Evolutionary conservation across 2,329 filamentous ascomycete species (phyloP), one percentile per base, ranked within the genome.

Genomic region (Shiraia bambusicola): DNA sequence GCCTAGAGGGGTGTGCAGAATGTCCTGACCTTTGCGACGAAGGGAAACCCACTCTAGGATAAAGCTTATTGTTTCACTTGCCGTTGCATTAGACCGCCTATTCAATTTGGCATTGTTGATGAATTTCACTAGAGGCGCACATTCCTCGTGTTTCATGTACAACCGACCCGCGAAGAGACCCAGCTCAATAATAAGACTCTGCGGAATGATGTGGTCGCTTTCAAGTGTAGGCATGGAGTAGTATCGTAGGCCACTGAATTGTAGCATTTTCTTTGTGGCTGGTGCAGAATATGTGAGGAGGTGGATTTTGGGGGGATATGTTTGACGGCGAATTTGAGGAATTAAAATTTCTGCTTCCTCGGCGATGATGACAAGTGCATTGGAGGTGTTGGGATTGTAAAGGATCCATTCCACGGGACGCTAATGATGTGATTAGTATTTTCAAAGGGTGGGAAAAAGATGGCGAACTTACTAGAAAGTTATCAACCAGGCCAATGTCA

Each of bases 281-380:
- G 82, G 78, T 0, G 81, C 75, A 0, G 81, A 72, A 42, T 85
- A 86, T 0, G 70, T 65, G 0, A 84, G 46, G 0, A 85, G 63
- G 37, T 76, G 69, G 0, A 42, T 34, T 33, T 72, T 71, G 1
- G 17, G 17, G 9, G 34, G 28, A 0, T 13, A 9, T 0, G 33
- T 13, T 7, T 42, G 33, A 17, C 8, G 10, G 31, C 56, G 57
- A 31, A 82, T 49, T 1, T 68, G 42, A 0, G 71, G 68, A 3
- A 85, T 69, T 0, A 84, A 41, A 0, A 54, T 31, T 46, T 86
- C 81, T 0, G 74, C 79, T 54, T 86, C 82, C 50, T 85, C 81
- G 0, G 81, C 76, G 16, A 79, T 79, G 2, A 86, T 50, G 2
- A 86, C 59, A 0, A 86, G 47, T 0, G 75, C 81, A 0, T 69